A percentile compares a stretch with the other conserved stretches of the same genome.
These are phyloP conservation scores for Penicillium herquei DNA, from an alignment of 495 filamentous ascomycete species.

Conservation along the genomic window DNA sequence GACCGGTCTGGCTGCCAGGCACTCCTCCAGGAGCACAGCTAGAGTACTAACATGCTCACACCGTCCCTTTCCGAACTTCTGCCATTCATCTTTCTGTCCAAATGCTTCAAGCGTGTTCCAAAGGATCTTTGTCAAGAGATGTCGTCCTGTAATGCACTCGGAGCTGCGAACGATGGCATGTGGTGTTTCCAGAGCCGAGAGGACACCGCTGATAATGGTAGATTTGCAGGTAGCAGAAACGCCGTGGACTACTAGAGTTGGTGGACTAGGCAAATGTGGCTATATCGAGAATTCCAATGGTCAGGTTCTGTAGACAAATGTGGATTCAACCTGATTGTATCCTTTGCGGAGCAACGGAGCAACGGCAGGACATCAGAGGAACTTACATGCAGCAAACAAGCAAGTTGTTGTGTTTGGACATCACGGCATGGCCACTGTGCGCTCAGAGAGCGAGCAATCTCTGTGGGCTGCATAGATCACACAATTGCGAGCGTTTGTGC, in stretches of 20 bases:
- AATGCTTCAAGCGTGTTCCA: constrained; percentile 41
- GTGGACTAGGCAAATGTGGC: constrained; percentile 43
- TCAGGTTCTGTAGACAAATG: too few relatives aligned
- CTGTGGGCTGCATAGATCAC: constrained; percentile 27
- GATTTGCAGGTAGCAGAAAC: constrained; percentile 93
- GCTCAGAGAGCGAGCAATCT: constrained; percentile 43
- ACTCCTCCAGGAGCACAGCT: constrained; percentile 63
- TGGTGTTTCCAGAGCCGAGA: constrained; percentile 52
- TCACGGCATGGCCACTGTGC: constrained; percentile 63
- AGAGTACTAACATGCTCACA: constrained; percentile 79
- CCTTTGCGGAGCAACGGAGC: background rate
- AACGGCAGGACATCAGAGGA: background rate
- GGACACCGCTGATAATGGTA: constrained; percentile 61
- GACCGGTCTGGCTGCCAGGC: constrained; percentile 29
- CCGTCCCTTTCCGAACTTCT: constrained; percentile 48
- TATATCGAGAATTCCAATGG: constrained; percentile 10
- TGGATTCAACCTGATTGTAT: background rate
- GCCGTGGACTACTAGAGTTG: constrained; percentile 75
- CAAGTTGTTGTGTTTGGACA: constrained; percentile 59
- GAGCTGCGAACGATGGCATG: constrained; percentile 73
- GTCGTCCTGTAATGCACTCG: constrained; percentile 88
- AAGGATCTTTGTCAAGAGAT: constrained; percentile 67
- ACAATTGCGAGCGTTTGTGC: background rate
- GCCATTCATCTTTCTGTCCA: constrained; percentile 39
- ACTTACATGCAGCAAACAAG: constrained; percentile 60